These are phyloP conservation scores for Athelia psychrophila DNA, from an alignment of 1,284 basidiomycete genomes.

Conservation along the genomic window DNA sequence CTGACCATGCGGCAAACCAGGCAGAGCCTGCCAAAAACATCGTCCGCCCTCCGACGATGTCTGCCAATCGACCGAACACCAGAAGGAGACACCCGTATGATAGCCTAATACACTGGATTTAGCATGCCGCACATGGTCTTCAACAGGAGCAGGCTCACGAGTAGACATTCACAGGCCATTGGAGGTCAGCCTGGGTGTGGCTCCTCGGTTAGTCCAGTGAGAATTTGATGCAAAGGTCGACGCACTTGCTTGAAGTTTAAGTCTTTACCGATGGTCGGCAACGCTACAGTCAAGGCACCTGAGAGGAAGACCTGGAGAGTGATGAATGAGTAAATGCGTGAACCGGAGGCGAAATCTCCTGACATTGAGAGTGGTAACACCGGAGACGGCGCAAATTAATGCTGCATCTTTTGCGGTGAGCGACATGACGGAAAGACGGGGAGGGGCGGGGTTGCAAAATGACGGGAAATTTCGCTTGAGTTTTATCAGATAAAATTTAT, in stretches of 20 bases:
- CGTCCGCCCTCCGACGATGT: conserved; percentile 30
- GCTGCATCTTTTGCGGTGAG: conserved; percentile 5
- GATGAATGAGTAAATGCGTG: background rate
- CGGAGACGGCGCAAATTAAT: conserved; percentile 12
- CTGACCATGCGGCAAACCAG: conserved; percentile 27
- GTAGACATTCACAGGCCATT: conserved; percentile 42
- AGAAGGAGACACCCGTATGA: conserved; percentile 29
- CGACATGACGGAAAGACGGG: background rate
- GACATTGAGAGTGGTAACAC: conserved; percentile 17
- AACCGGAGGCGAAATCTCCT: background rate
- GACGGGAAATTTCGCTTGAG: too few species aligned
- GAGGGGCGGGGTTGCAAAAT: too few species aligned
- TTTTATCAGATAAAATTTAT: too few species aligned
- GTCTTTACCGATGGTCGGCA: conserved; percentile 39
- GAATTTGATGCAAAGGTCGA: background rate
- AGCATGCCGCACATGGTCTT: background rate
- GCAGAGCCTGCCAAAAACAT: conserved; percentile 34
- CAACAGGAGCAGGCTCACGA: conserved; percentile 24
- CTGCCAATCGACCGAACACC: conserved; percentile 34
- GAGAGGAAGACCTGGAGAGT: conserved; percentile 31
- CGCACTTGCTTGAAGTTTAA: conserved; percentile 28
- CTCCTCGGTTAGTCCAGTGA: background rate
- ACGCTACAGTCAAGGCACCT: conserved; percentile 38
- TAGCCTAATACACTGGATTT: conserved; percentile 15
- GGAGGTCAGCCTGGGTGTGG: conserved; percentile 25